phyloP scores from a whole-genome alignment of 2,329 filamentous ascomycete species.

The Botrytis paeoniae region DNA sequence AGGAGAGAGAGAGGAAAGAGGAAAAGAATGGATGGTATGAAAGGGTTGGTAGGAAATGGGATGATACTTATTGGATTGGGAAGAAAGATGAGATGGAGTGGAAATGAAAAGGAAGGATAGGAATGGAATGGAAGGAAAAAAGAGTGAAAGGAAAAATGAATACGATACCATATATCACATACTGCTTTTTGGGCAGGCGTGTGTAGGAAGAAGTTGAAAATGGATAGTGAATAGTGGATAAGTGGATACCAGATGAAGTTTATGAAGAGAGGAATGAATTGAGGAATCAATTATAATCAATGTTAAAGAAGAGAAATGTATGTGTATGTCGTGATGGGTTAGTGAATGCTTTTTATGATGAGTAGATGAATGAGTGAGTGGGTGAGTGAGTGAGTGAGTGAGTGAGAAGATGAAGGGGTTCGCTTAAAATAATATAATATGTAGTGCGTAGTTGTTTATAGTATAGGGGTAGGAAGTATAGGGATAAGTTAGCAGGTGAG shows the following conservation, averaged over 20 bases:
- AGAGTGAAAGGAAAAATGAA: background rate
- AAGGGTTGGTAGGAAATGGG: background rate
- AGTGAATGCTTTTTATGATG: too few relatives aligned
- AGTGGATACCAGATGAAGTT: conserved; percentile 11
- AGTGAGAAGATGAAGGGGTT: too few relatives aligned
- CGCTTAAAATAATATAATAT: too few relatives aligned
- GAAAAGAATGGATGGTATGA: background rate
- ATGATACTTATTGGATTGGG: background rate
- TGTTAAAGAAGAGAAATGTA: background rate
- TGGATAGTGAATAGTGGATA: background rate
- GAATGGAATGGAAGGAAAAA: background rate
- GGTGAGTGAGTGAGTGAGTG: too few relatives aligned
- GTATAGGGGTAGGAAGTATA: too few relatives aligned
- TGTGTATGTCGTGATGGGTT: background rate
- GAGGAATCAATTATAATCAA: background rate
- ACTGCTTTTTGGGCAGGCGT: background rate
- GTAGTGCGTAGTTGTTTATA: too few relatives aligned
- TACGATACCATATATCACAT: conserved; percentile 9
- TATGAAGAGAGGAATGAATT: background rate
- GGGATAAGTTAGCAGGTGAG: too few relatives aligned
- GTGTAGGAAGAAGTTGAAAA: background rate
- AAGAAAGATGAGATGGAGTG: background rate
- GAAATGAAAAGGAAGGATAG: background rate
- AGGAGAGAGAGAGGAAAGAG: background rate
- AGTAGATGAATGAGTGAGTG: too few relatives aligned